phyloP scores from a whole-genome alignment of 768 basidiomycete genomes.

The Mycena alexandri region DNA sequence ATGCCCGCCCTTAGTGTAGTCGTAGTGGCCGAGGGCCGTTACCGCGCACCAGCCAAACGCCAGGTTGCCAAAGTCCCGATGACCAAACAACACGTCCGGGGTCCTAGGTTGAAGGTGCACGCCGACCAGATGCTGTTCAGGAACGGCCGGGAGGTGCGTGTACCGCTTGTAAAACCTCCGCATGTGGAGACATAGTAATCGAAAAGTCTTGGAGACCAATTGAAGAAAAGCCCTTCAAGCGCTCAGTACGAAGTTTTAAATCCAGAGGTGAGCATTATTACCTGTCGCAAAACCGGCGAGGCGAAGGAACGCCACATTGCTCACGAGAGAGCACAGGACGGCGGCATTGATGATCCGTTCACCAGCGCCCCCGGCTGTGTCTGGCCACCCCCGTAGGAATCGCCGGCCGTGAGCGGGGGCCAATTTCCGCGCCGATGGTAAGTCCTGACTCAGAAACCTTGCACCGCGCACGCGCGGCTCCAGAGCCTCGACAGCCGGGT shows the following conservation, averaged over 20 bases:
- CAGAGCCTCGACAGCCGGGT: constrained; percentile 8
- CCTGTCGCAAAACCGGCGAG: constrained; percentile 34
- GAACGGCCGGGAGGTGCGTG: no score
- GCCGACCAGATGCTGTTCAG: no score
- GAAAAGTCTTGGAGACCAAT: background rate
- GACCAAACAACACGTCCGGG: no score
- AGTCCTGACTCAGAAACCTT: background rate
- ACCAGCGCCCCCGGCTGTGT: background rate
- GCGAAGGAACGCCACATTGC: background rate
- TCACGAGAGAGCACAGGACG: background rate
- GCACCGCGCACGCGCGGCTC: background rate
- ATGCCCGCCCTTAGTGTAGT: no score
- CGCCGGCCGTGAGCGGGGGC: background rate
- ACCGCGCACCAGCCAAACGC: no score
- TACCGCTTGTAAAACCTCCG: no score
- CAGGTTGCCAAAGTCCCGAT: no score
- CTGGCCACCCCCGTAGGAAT: constrained; percentile 9
- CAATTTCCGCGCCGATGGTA: background rate
- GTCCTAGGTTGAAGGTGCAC: no score
- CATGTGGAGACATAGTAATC: no score
- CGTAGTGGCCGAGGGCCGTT: no score
- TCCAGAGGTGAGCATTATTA: no score
- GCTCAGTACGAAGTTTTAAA: no score
- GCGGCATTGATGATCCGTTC: constrained; percentile 10
- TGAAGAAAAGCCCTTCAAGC: background rate